phyloP scores from a whole-genome alignment of 116 monocot species.

The Dioscorea cayenensis region DNA sequence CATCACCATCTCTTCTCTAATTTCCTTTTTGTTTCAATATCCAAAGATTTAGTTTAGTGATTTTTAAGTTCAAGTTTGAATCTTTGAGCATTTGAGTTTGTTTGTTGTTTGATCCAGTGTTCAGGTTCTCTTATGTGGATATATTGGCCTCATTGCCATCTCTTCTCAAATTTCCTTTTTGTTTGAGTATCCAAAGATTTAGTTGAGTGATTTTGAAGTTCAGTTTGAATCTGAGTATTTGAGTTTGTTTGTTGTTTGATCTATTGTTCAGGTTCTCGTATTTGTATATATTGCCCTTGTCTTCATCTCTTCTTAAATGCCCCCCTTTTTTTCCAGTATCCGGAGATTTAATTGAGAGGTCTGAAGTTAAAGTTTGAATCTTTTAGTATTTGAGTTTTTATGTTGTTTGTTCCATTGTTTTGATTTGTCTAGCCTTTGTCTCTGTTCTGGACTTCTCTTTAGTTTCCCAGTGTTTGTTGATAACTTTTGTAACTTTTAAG shows the following conservation, averaged over 20 bases:
- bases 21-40: neutral
- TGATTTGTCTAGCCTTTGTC: no score
- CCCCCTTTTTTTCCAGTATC: neutral
- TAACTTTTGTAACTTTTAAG: neutral
- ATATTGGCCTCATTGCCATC: neutral
- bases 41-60: no score
- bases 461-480: neutral
- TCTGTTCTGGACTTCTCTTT: neutral
- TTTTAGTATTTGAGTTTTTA: neutral
- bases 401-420: no score
- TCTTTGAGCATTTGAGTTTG: no score
- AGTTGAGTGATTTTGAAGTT: neutral
- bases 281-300: no score
- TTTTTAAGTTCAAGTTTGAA: neutral
- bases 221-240: no score
- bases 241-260: no score
- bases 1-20: neutral
- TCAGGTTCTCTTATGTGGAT: conserved; percentile 3
- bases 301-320: neutral
- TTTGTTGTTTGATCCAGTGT: no score
- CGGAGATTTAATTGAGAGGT: no score
- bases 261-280: no score
- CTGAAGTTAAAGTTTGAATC: neutral
- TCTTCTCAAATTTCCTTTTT: neutral
- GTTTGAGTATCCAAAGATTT: neutral